A percentile compares a stretch with the other conserved stretches of the same genome.
Evolutionary conservation across 139 green algal genomes (phyloP).

Genomic region (Picochlorum costavermella): DNA sequence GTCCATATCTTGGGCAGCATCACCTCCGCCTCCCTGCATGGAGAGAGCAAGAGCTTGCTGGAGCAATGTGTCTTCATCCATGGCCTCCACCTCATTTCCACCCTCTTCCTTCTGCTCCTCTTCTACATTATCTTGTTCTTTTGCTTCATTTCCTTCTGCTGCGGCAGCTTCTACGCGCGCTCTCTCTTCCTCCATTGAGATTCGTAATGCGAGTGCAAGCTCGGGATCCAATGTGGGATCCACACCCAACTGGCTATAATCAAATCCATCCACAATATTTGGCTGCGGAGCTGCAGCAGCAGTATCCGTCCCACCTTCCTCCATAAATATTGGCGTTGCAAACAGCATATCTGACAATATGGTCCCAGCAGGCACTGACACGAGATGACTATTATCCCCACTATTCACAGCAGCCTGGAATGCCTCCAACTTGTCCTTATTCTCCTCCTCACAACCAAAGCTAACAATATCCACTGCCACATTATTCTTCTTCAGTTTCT

Average conservation of each 20-base stretch:
- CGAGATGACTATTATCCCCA: slow-evolving; percentile 88
- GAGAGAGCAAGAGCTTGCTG: slow-evolving; percentile 89
- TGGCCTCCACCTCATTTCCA: slow-evolving; percentile 32
- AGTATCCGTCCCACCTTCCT: slow-evolving; percentile 29
- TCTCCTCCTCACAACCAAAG: slow-evolving; percentile 72
- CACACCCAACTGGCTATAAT: slow-evolving; percentile 78
- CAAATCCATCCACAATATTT: slow-evolving; percentile 56
- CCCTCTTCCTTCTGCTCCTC: slow-evolving; percentile 5
- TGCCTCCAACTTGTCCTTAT: slow-evolving; percentile 85
- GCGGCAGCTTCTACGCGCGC: slow-evolving; percentile 67
- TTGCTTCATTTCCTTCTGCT: slow-evolving; percentile 7
- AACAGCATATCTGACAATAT: slow-evolving; percentile 89
- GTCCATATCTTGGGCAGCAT: neutral
- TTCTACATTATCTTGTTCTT: neutral
- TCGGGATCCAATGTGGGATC: slow-evolving; percentile 97
- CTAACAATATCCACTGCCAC: slow-evolving; percentile 93
- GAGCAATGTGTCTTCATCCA: slow-evolving; percentile 75
- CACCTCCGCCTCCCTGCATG: slow-evolving; percentile 43
- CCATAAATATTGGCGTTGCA: slow-evolving; percentile 71
- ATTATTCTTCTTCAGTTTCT: slow-evolving; percentile 99
- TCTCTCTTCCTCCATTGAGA: slow-evolving; percentile 96
- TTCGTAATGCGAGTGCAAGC: slow-evolving; percentile 67
- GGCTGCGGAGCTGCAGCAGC: slow-evolving; percentile 12
- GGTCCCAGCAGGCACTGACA: slow-evolving; percentile 79
- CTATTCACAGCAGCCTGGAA: slow-evolving; percentile 90